phyloP scores from a whole-genome alignment of 2,329 filamentous ascomycete genomes.

The Exophiala oligosperma region DNA sequence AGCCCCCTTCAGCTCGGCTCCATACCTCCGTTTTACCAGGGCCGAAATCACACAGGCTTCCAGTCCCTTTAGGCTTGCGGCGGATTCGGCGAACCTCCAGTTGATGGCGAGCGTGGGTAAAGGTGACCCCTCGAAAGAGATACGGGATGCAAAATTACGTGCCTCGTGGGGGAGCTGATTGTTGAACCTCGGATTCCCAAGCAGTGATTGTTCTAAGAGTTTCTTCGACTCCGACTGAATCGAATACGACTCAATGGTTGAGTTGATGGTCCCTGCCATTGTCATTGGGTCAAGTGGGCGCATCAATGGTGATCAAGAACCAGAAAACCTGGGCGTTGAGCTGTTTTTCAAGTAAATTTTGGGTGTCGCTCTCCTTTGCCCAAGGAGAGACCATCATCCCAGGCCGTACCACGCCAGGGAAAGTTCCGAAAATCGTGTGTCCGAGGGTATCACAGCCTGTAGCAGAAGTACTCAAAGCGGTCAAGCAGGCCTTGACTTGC shows the following conservation, averaged over 20 bases:
- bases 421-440: no score
- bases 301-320: no score
- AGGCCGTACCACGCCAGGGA: no score
- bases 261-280: no score
- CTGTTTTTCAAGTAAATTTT: no score
- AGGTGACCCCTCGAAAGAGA: constrained; percentile 41
- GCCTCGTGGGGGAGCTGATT: constrained; percentile 33
- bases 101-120: constrained; percentile 54
- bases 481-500: no score
- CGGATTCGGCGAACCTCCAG: constrained; percentile 58
- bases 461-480: no score
- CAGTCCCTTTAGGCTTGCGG: constrained; percentile 50
- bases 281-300: no score
- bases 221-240: constrained; percentile 33
- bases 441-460: no score
- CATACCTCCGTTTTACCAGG: constrained; percentile 49
- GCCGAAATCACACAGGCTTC: constrained; percentile 50
- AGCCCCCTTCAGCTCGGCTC: constrained; percentile 39
- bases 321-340: no score
- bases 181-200: constrained; percentile 46
- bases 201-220: constrained; percentile 41
- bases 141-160: constrained; percentile 40
- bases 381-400: no score
- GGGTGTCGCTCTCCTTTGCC: no score
- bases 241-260: constrained; percentile 23